Evolutionary conservation across 768 basidiomycete species (phyloP).

Genomic region (Agrocybe praecox): DNA sequence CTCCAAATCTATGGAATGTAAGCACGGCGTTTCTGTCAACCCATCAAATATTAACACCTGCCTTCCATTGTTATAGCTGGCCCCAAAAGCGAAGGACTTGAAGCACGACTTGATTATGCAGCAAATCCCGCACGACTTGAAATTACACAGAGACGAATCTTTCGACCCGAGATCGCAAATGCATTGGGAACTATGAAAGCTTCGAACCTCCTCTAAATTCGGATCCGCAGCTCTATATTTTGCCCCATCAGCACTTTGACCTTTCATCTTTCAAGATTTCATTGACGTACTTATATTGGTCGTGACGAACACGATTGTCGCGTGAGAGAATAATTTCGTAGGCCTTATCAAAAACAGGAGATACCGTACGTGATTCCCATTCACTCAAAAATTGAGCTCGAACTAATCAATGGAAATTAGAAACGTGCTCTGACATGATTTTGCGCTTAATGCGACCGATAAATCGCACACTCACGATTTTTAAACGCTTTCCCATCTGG

Average conservation of each 20-base stretch:
- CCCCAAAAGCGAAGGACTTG: slow-evolving; percentile 58
- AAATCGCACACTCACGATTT: slow-evolving; percentile 41
- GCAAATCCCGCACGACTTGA: slow-evolving; percentile 69
- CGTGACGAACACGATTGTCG: slow-evolving; percentile 45
- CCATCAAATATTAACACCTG: slow-evolving; percentile 24
- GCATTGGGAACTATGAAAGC: slow-evolving; percentile 66
- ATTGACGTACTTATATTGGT: slow-evolving; percentile 47
- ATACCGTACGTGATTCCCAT: slow-evolving; percentile 45
- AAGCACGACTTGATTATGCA: slow-evolving; percentile 60
- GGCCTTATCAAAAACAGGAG: slow-evolving; percentile 53
- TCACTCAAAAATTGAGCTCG: slow-evolving; percentile 54
- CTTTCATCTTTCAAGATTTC: background rate
- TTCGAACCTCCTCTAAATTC: slow-evolving; percentile 50
- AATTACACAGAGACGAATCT: slow-evolving; percentile 51
- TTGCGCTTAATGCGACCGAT: background rate
- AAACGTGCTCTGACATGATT: background rate
- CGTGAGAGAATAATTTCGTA: slow-evolving; percentile 52
- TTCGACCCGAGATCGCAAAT: slow-evolving; percentile 70
- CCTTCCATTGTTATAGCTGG: slow-evolving; percentile 55
- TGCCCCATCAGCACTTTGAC: background rate
- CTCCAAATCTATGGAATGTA: slow-evolving; percentile 44
- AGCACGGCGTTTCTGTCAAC: slow-evolving; percentile 1
- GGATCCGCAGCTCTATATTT: slow-evolving; percentile 34
- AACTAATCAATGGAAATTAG: slow-evolving; percentile 28
- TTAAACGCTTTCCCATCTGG: slow-evolving; percentile 50